Evolutionary conservation across 1,139 yeast species (phyloP).

Genomic region (Taphrina sp.): DNA sequence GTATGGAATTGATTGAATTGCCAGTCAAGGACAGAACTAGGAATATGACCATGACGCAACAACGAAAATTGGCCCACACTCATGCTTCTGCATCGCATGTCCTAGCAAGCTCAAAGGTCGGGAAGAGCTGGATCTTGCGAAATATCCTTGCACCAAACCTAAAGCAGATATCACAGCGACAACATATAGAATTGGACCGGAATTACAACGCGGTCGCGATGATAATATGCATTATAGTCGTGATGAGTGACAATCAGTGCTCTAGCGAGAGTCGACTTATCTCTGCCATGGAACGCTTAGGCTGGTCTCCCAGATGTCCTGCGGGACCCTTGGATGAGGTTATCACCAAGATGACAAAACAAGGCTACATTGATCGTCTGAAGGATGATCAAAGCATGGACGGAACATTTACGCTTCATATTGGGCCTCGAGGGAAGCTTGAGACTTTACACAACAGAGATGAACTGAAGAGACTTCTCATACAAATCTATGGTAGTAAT

Average conservation of each 20-base stretch:
- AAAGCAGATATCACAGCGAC: conserved; percentile 16
- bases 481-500: conserved; percentile 21
- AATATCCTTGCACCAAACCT: conserved; percentile 32
- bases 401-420: conserved; percentile 2
- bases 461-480: conserved; percentile 2
- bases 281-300: conserved; percentile 32
- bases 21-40: conserved; percentile 34
- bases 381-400: conserved; percentile 34
- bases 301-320: conserved; percentile 26
- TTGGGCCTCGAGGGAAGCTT: conserved; percentile 31
- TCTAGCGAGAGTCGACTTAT: conserved; percentile 27
- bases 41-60: conserved; percentile 33
- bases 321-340: conserved; percentile 35
- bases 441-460: conserved; percentile 20
- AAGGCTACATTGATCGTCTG: conserved; percentile 37
- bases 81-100: conserved; percentile 19
- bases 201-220: conserved; percentile 30
- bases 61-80: conserved; percentile 18
- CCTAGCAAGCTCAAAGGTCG: background rate
- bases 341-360: conserved; percentile 34
- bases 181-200: conserved; percentile 24
- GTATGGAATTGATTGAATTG: conserved; percentile 37
- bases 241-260: conserved; percentile 34
- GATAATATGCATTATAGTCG: conserved; percentile 33
- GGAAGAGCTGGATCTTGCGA: conserved; percentile 34